A percentile compares a stretch with the other conserved stretches of the same genome.
phyloP scores from a whole-genome alignment of 2,329 filamentous ascomycete genomes.

The Coniochaeta sp. region DNA sequence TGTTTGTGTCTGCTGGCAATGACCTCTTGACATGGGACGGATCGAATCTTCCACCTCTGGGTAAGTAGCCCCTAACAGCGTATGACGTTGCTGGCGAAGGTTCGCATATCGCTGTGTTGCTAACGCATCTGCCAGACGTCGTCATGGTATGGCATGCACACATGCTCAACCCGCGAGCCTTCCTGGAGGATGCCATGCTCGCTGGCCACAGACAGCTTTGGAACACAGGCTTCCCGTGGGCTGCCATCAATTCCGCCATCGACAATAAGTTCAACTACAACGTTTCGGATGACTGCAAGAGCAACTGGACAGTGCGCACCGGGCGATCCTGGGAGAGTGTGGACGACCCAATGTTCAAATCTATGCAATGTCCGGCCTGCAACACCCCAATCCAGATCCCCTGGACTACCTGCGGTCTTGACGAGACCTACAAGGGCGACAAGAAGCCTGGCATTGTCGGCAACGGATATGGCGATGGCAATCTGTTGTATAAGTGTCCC shows the following conservation, averaged over 20 bases:
- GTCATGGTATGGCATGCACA: conserved; percentile 76
- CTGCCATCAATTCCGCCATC: conserved; percentile 48
- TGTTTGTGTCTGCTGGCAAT: conserved; percentile 28
- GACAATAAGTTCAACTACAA: conserved; percentile 52
- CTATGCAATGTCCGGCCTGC: conserved; percentile 51
- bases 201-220: conserved; percentile 48
- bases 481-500: conserved; percentile 43
- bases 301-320: conserved; percentile 40
- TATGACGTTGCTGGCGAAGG: too few relatives aligned
- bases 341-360: conserved; percentile 40
- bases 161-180: conserved; percentile 70
- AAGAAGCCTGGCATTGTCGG: conserved; percentile 32
- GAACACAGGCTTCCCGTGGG: conserved; percentile 61
- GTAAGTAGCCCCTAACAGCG: conserved; percentile 28
- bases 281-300: conserved; percentile 33
- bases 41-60: conserved; percentile 49
- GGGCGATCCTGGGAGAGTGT: conserved; percentile 52
- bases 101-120: neutral
- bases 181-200: conserved; percentile 66
- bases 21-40: conserved; percentile 13
- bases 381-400: conserved; percentile 31
- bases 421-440: conserved; percentile 25
- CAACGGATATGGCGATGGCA: conserved; percentile 52
- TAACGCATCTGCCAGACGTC: conserved; percentile 45
- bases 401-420: conserved; percentile 51